Evolutionary conservation across 2,329 filamentous ascomycete species (phyloP).

Genomic region (Sporothrix globosa): DNA sequence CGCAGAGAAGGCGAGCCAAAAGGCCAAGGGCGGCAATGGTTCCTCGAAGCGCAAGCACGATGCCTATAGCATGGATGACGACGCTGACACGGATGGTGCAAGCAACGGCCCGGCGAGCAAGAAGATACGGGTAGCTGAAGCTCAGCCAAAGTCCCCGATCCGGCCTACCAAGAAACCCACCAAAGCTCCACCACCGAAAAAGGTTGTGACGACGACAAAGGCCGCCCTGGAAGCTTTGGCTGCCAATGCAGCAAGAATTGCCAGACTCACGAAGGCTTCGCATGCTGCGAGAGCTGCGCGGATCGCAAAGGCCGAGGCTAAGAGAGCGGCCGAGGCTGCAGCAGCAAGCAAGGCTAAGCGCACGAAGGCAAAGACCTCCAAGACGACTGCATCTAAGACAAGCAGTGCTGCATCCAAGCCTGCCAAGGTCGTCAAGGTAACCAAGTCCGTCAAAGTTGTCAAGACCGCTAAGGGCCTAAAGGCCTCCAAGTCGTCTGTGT

Average conservation of each 20-base stretch:
- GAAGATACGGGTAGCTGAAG: constrained; percentile 26
- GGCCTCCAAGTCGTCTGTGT: constrained; percentile 25
- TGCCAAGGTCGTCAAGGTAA: constrained; percentile 1
- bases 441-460: constrained; percentile 42
- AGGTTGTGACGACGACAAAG: constrained; percentile 32
- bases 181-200: background rate
- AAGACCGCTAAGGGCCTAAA: constrained; percentile 38
- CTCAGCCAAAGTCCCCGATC: constrained; percentile 8
- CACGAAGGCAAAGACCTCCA: constrained; percentile 26
- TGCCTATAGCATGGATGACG: constrained; percentile 30
- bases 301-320: constrained; percentile 35
- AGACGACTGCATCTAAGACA: background rate
- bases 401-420: background rate
- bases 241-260: constrained; percentile 27
- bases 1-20: background rate
- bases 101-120: constrained; percentile 28
- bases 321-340: constrained; percentile 21
- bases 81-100: background rate
- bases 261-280: constrained; percentile 32
- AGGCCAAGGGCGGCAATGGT: constrained; percentile 25
- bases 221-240: constrained; percentile 30
- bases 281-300: constrained; percentile 40
- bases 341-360: constrained; percentile 25
- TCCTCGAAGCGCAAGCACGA: constrained; percentile 32
- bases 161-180: constrained; percentile 8